Base-by-base conservation (phyloP, 2,329 filamentous ascomycete genomes). In the Exophiala oligosperma region DNA sequence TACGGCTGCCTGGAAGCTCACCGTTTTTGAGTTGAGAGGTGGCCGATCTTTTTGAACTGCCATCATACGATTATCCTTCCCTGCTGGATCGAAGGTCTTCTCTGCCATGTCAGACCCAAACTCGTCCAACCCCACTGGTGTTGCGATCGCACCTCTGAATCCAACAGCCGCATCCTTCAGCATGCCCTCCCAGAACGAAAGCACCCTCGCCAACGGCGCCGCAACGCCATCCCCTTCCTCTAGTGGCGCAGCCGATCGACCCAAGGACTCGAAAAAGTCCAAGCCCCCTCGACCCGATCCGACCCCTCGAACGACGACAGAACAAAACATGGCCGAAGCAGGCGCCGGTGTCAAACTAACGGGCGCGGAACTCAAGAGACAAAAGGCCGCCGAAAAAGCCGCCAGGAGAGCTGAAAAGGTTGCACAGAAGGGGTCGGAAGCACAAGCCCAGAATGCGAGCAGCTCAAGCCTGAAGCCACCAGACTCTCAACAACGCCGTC, bases 381-480 rank as follows among this genome's bases (percentile, higher is more conserved):
- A 85, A 72, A 88, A 89, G 61, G 93, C 96, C 73, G 92, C 91
- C 32, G 93, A 97, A 72, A 97, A 97, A 77, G 89, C 90, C 52
- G 92, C 92, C 48, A 83, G 91, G 61, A 84, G 93, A 77, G 86
- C 86, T 69, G 84, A 81, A 68, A 91, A 88, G 71, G 78, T 79
- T 29, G 78, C 80, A 29, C 82, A 82, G 62, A 71, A 71, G 29
- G 74, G 78, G 1, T 74, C 67, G 71, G 76, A 68, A 57, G 67
- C 69, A 61, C 68, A 66, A 24, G 63, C 51, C 48, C 58, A 60
- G 52, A 40, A 44, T 17, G 49, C 49, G 17, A 23, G n/a, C 40
- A 23, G n/a, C 40, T 43, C 40, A 32, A 32, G 64, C 60, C 66
- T 69, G 59, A 72, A 73, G 60, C 28, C 68, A 60, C 28, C 68